Evolutionary conservation across 441 rosid species (phyloP), one percentile per base, ranked within the genome.

Genomic region (Iberis amara): DNA sequence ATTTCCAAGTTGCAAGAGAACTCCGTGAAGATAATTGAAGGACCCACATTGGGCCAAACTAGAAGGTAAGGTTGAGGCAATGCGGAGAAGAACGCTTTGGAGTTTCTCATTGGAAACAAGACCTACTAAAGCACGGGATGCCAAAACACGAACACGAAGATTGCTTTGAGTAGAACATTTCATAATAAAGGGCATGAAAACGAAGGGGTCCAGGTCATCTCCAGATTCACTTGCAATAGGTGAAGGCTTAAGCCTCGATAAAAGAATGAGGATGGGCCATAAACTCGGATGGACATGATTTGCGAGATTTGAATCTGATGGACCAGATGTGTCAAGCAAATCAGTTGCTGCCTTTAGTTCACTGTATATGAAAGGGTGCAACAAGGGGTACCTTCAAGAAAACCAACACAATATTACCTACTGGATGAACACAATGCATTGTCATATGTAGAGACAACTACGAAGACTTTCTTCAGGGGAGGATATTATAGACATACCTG

Each of bases 181-280:
- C 79, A 81, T 78, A 62, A 88, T 83, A 78, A 92, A 88, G 33
- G 88, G 89, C 95, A 92, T 80, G 73, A 92, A 82, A 27, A 88
- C 54, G 71, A 85, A 88, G 1, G 98, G 98, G 72, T 92, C 96
- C 69, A 92, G 79, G 55, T 77, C 82, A 76, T 85, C 96, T 48
- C 95, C 95, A 61, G 71, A 69, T 77, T 92, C 92, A 66, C 94
- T 81, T 10, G 96, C 83, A 55, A 83, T 73, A 48, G 98, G 57
- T 55, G 98, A 88, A 57, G 98, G 95, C 78, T 86, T 92, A 48
- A 92, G 95, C 83, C 96, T 84, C 26, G 95, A 88, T 67, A 92
- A 73, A 62, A 92, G 88, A 68, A 92, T 86, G 71, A 88, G 77
- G 71, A 92, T 71, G 24, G 98, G 96, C 71, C 98, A 92, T 74